Evolutionary conservation across 2,329 filamentous ascomycete species (phyloP).

Genomic region (Malbranchea cinnamomea): DNA sequence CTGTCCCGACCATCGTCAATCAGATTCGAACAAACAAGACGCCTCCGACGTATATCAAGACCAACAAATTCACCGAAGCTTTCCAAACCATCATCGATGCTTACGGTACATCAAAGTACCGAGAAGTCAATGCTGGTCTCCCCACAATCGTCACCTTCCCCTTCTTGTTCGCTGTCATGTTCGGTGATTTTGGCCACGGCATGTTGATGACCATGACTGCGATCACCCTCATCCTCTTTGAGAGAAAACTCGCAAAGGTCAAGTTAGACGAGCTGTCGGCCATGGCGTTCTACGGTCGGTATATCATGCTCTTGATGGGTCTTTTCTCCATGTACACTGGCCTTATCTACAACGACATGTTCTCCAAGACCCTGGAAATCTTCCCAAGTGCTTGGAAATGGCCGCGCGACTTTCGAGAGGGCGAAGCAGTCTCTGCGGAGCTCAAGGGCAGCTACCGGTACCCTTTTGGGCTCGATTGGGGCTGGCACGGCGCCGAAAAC

Average conservation of each 20-base stretch:
- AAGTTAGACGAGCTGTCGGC: conserved; percentile 95
- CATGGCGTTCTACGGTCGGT: conserved; percentile 98
- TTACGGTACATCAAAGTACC: conserved; percentile 94
- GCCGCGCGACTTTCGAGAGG: conserved; percentile 52
- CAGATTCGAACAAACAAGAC: conserved; percentile 96
- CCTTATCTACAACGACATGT: conserved; percentile 93
- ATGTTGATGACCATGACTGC: conserved; percentile 75
- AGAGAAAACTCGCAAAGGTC: conserved; percentile 63
- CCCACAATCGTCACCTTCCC: conserved; percentile 96
- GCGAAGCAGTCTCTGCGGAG: conserved; percentile 48
- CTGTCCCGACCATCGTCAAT: conserved; percentile 97
- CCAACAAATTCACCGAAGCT: conserved; percentile 93
- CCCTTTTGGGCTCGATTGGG: conserved; percentile 89
- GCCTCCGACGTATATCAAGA: conserved; percentile 92
- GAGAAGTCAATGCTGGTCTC: conserved; percentile 89
- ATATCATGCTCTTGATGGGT: conserved; percentile 97
- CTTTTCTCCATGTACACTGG: conserved; percentile 95
- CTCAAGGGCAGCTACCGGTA: conserved; percentile 70
- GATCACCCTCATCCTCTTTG: conserved; percentile 89
- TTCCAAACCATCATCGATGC: conserved; percentile 99
- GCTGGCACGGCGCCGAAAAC: conserved; percentile 93
- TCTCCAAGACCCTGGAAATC: conserved; percentile 81
- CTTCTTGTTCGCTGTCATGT: conserved; percentile 99
- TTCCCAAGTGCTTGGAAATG: conserved; percentile 87
- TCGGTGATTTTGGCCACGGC: conserved; percentile 92